These are phyloP conservation scores for Pholiota conissans DNA, from an alignment of 768 basidiomycete species.

Conservation along the genomic window DNA sequence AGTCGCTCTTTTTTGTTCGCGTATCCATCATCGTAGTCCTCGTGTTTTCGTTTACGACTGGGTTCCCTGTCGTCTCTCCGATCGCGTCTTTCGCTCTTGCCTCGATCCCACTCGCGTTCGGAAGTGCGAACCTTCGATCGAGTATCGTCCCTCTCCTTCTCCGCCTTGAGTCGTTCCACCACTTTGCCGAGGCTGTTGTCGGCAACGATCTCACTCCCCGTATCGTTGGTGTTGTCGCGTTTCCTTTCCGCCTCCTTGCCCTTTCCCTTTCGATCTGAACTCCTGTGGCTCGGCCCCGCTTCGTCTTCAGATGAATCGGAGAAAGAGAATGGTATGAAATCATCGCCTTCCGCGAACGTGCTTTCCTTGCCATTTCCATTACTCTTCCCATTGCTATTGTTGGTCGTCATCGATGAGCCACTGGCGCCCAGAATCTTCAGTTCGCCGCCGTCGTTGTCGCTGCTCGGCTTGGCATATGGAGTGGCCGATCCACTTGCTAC, in stretches of 20 bases:
- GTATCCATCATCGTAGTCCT: slow-evolving; percentile 32
- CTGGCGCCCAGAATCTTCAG: slow-evolving; percentile 1
- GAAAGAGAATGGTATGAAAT: slow-evolving; percentile 27
- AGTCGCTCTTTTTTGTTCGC: slow-evolving; percentile 52
- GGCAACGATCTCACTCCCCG: background rate
- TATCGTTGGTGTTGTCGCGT: too few species aligned
- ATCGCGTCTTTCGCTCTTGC: slow-evolving; percentile 27
- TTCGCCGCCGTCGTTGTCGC: background rate
- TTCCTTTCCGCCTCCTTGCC: slow-evolving; percentile 13
- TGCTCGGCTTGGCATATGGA: slow-evolving; percentile 11
- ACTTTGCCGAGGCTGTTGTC: too few species aligned
- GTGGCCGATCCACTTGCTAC: slow-evolving; percentile 19
- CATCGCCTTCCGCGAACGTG: slow-evolving; percentile 31
- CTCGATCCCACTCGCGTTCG: slow-evolving; percentile 42
- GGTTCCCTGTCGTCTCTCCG: slow-evolving; percentile 9
- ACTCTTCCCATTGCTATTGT: background rate
- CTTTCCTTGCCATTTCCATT: background rate
- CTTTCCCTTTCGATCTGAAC: slow-evolving; percentile 18
- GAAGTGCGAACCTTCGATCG: background rate
- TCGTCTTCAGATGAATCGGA: slow-evolving; percentile 21
- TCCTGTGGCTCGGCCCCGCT: slow-evolving; percentile 10
- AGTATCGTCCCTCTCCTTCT: slow-evolving; percentile 7
- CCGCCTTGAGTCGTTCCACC: background rate
- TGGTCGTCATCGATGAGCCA: too few species aligned
- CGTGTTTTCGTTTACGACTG: slow-evolving; percentile 18